A percentile compares a stretch with the other conserved stretches of the same genome.
Evolutionary conservation across 148 eudicot genomes (phyloP).

Genomic region (Polygonum aviculare): DNA sequence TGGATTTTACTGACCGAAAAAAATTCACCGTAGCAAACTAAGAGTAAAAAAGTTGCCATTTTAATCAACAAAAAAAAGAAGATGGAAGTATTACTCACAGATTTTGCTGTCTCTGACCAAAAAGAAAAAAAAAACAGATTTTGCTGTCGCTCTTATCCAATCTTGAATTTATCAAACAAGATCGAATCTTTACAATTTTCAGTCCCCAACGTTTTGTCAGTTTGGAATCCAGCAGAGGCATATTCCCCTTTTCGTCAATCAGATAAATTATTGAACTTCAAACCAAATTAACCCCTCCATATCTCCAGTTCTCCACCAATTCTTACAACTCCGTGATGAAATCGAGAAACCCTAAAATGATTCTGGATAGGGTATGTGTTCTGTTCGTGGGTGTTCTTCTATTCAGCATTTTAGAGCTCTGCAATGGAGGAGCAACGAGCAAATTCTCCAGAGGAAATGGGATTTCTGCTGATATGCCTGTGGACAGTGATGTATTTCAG

Average conservation of each 20-base stretch:
- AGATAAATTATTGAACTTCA: neutral
- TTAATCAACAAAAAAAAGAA: neutral
- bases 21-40: neutral
- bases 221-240: neutral
- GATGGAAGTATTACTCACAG: slow-evolving; percentile 1
- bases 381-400: slow-evolving; percentile 20
- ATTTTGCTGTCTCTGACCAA: neutral
- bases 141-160: neutral
- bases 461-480: slow-evolving; percentile 52
- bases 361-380: neutral
- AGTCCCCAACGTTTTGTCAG: neutral
- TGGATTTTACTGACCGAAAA: neutral
- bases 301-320: neutral
- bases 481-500: slow-evolving; percentile 61
- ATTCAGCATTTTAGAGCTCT: slow-evolving; percentile 18
- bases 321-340: neutral
- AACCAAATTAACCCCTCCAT: neutral
- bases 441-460: slow-evolving; percentile 29
- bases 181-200: neutral
- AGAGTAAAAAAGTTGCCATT: neutral
- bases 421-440: slow-evolving; percentile 55
- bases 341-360: neutral
- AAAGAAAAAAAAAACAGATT: too few relatives aligned
- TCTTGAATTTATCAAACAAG: neutral
- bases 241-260: neutral